Conservation (phyloP, 768 basidiomycete species). For the Phlegmacium glaucopus region DNA sequence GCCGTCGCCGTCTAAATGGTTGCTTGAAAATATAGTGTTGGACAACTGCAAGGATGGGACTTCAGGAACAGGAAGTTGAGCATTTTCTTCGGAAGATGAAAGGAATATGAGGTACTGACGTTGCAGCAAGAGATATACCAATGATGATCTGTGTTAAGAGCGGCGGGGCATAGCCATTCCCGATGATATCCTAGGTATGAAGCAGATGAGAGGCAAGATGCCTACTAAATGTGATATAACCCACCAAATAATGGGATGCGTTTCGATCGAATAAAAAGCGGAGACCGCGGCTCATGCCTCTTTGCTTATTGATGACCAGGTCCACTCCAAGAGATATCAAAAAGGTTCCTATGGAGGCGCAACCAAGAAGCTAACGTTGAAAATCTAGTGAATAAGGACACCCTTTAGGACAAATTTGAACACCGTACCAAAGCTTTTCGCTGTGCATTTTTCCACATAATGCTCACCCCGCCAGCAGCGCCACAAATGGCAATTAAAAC, state of each 20-base stretch:
- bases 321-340: slow-evolving; percentile 54
- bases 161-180: slow-evolving; percentile 48
- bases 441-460: slow-evolving; percentile 38
- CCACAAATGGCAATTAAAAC: slow-evolving; percentile 46
- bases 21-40: slow-evolving; percentile 52
- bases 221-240: slow-evolving; percentile 15
- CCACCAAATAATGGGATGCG: slow-evolving; percentile 49
- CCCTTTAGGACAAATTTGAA: not conserved
- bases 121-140: slow-evolving; percentile 49
- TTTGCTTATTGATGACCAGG: slow-evolving; percentile 52
- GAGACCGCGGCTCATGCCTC: slow-evolving; percentile 61
- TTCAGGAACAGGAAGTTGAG: slow-evolving; percentile 17
- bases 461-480: slow-evolving; percentile 34
- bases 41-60: slow-evolving; percentile 48
- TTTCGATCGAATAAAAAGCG: slow-evolving; percentile 65
- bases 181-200: slow-evolving; percentile 41
- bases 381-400: not conserved
- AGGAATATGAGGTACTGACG: slow-evolving; percentile 36
- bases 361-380: slow-evolving; percentile 36
- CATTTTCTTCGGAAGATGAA: not conserved
- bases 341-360: slow-evolving; percentile 62
- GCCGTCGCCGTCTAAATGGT: slow-evolving; percentile 34
- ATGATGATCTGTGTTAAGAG: slow-evolving; percentile 47
- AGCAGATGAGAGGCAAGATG: not conserved
- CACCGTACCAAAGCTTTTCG: slow-evolving; percentile 48